Base-by-base conservation (phyloP, 768 basidiomycete species). In the Phaeotremella skinneri region DNA sequence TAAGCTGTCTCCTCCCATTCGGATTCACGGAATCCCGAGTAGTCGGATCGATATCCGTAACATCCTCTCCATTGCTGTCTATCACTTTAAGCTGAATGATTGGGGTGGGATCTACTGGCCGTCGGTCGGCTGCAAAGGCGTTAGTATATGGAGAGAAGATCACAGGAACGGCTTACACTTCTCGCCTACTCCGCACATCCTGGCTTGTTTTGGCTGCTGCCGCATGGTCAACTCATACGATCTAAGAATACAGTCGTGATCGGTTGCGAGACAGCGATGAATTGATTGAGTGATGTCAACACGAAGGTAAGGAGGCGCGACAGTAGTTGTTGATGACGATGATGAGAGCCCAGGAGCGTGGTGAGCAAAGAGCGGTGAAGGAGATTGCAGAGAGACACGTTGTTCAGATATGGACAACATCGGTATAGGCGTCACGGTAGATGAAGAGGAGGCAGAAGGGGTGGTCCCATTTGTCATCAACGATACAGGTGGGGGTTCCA, bases 31-130 rank as follows among this genome's bases (percentile, higher is more conserved):
- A 21, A 42, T 25, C 58, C 25, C 57, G 47, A 20, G 52, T 42
- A 52, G 50, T 37, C 6, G 48, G 57, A 50, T 56, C 59, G 21
- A 45, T 37, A 26, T 43, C 30, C 25, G 56, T 67, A 49, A 62
- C 55, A 34, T 65, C 63, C 9, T 68, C 63, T 20, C 59, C 67
- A 25, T 70, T 58, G 7, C 41, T 85, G 78, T 91, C 88, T 67
- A 90, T 81, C 55, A 96, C 89, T 55, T 88, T 85, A 6, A 97
- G 85, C 76, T 94, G 91, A n/a, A 97, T 86, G 79, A 97, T 92
- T 17, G 93, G 92, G 0, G 92, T 91, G 0, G 93, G 93, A 81
- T 97, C 92, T 73, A 97, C 91, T 2, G 93, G 92, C 34, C 92
- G 83, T n/a, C 92, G 84, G 82, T 94, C 93, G 55, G 90, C 91